Conservation (phyloP, 352 stramenopile genomes). For the Phytophthora constricta region DNA sequence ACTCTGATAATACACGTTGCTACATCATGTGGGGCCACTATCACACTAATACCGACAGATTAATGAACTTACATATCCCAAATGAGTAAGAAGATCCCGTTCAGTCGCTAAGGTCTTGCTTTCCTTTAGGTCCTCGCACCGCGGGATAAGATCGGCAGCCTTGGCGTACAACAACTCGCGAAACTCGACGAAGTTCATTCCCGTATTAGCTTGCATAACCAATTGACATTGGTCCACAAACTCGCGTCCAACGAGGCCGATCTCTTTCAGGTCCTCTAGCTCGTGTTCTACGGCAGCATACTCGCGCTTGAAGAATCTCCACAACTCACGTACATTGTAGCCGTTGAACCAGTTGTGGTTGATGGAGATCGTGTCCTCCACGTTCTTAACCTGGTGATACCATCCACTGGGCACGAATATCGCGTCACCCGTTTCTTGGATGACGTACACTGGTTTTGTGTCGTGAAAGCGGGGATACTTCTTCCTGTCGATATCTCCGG, state of each 20-base stretch:
- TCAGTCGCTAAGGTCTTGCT: background rate
- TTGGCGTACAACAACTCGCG: slow-evolving; percentile 61
- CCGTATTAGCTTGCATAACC: slow-evolving; percentile 80
- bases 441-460: slow-evolving; percentile 53
- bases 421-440: slow-evolving; percentile 72
- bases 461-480: slow-evolving; percentile 64
- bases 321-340: slow-evolving; percentile 71
- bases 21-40: too few species aligned
- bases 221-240: slow-evolving; percentile 77
- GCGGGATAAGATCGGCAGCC: slow-evolving; percentile 38
- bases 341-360: slow-evolving; percentile 99
- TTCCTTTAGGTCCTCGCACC: background rate
- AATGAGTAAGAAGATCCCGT: slow-evolving; percentile 29
- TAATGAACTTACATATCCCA: slow-evolving; percentile 34
- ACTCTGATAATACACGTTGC: background rate
- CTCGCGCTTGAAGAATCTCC: slow-evolving; percentile 75
- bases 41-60: slow-evolving; percentile 2
- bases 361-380: slow-evolving; percentile 94
- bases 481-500: slow-evolving; percentile 46
- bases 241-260: slow-evolving; percentile 57
- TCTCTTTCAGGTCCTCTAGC: slow-evolving; percentile 66
- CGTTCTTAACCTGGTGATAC: slow-evolving; percentile 96
- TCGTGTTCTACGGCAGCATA: slow-evolving; percentile 66
- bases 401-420: slow-evolving; percentile 98
- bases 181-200: slow-evolving; percentile 82